Percentiles rank a stretch among this genome's conserved stretches.
Evolutionary conservation across 106 monocot genomes (phyloP).

Genomic region (Chionographis japonica): DNA sequence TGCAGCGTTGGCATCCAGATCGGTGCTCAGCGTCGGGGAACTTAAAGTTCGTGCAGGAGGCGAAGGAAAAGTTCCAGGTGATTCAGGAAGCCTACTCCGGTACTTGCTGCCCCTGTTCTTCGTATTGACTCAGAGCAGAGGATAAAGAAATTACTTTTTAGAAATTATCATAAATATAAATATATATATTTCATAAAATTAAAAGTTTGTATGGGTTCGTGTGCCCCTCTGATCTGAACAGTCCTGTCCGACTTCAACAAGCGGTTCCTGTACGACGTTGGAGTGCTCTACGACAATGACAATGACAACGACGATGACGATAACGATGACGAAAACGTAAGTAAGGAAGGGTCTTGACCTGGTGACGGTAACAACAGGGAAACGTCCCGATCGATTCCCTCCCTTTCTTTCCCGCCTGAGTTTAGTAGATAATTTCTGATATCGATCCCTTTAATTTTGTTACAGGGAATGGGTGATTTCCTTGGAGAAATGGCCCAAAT

Average conservation of each 20-base stretch:
- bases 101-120: slow-evolving; percentile 3
- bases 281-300: slow-evolving; percentile 52
- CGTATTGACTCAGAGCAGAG: too few species aligned
- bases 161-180: background rate
- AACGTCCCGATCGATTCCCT: background rate
- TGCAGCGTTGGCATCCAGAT: slow-evolving; percentile 93
- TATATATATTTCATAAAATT: background rate
- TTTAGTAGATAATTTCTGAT: too few species aligned
- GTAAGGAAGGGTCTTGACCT: background rate
- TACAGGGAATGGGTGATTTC: slow-evolving; percentile 83
- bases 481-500: slow-evolving; percentile 75
- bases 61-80: slow-evolving; percentile 76
- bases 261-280: slow-evolving; percentile 86
- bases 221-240: slow-evolving; percentile 22
- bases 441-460: background rate
- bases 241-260: slow-evolving; percentile 88
- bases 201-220: background rate
- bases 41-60: slow-evolving; percentile 38
- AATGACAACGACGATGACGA: slow-evolving; percentile 29
- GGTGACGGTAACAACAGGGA: background rate
- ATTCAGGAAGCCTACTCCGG: slow-evolving; percentile 89
- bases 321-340: slow-evolving; percentile 45
- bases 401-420: too few species aligned
- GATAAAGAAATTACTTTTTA: too few species aligned
- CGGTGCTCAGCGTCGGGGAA: slow-evolving; percentile 49